Evolutionary conservation across 306 rosid species (phyloP), one percentile per base, ranked within the genome.

Genomic region (Leucaena leucocephala): DNA sequence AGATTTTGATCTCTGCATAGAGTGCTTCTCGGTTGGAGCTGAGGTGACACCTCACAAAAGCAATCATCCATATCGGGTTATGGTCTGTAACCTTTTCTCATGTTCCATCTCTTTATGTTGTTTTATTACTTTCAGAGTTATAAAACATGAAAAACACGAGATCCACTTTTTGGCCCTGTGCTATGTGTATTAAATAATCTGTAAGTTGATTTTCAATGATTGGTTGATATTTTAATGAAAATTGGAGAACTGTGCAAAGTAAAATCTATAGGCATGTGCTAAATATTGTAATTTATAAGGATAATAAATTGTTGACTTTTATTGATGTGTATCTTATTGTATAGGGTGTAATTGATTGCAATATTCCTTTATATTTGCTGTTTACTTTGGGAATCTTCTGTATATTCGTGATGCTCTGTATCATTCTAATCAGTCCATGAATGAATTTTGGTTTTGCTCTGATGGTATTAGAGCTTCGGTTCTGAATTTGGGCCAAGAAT

Each of bases 1-100:
- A 34, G 98, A 94, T 89, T 94, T 94, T 76, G 98, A 94, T 77
- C 94, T 94, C 48, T 85, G 88, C 63, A 57, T 82, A 45, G 88
- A 85, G 81, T 94, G 98, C 85, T 94, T 92, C 84, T 94, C 93
- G 59, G 95, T 94, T 75, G 98, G 98, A 62, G 97, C 93, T 52
- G 98, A 94, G 89, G 43, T 94, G 83, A 82, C 85, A 21, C 94
- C 97, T 76, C 98, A 94, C 81, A 94, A 89, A 85, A 86, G 93
- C 89, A 87, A 87, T 82, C 98, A 94, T 73, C 83, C 87, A 0
- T 94, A 94, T 85, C 82, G 93, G 81, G 90, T 92, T 75, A 89
- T 86, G 89, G 89, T 86, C 62, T 45, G 71, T 52, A 64, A 70
- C 73, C 68, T 68, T 63, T 61, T 61, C 69, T 14, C 52, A 14